Conservation (phyloP, 768 basidiomycete genomes). For the Lentinula lateritia region DNA sequence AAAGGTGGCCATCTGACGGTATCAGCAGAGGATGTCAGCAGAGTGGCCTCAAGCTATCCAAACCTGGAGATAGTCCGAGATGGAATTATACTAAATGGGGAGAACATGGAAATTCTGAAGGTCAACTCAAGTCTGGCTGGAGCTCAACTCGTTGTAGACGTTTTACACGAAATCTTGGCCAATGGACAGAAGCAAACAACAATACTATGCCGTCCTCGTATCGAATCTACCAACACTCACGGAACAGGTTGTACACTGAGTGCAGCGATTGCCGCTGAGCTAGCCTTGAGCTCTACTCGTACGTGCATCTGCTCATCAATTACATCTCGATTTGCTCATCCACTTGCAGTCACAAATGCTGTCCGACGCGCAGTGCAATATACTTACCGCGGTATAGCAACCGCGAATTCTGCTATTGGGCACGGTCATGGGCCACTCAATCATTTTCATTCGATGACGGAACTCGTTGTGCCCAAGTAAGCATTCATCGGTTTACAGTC, state of each 20-base stretch:
- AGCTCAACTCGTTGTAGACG: slow-evolving; percentile 48
- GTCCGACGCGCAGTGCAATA: slow-evolving; percentile 58
- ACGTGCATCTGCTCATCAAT: slow-evolving; percentile 17
- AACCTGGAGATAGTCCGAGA: slow-evolving; percentile 36
- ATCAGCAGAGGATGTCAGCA: slow-evolving; percentile 38
- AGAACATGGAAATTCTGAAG: slow-evolving; percentile 63
- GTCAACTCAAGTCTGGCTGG: slow-evolving; percentile 13
- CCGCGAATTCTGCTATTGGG: slow-evolving; percentile 59
- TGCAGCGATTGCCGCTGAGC: slow-evolving; percentile 66
- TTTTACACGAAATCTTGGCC: slow-evolving; percentile 36
- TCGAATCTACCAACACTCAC: slow-evolving; percentile 73
- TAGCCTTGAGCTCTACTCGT: slow-evolving; percentile 47
- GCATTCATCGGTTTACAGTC: background rate
- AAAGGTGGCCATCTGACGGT: slow-evolving; percentile 79
- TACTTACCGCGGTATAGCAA: slow-evolving; percentile 68
- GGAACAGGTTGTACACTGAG: slow-evolving; percentile 94
- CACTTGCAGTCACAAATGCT: slow-evolving; percentile 48
- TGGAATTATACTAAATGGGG: slow-evolving; percentile 29
- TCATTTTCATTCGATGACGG: slow-evolving; percentile 62
- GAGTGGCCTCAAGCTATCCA: slow-evolving; percentile 21
- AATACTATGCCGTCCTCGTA: slow-evolving; percentile 53
- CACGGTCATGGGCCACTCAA: slow-evolving; percentile 82
- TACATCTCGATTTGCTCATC: background rate
- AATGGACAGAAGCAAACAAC: slow-evolving; percentile 25
- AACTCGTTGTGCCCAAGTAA: slow-evolving; percentile 45